phyloP scores from a whole-genome alignment of 225 moss, liverwort and hornwort genomes.

The Bryum argenteum region DNA sequence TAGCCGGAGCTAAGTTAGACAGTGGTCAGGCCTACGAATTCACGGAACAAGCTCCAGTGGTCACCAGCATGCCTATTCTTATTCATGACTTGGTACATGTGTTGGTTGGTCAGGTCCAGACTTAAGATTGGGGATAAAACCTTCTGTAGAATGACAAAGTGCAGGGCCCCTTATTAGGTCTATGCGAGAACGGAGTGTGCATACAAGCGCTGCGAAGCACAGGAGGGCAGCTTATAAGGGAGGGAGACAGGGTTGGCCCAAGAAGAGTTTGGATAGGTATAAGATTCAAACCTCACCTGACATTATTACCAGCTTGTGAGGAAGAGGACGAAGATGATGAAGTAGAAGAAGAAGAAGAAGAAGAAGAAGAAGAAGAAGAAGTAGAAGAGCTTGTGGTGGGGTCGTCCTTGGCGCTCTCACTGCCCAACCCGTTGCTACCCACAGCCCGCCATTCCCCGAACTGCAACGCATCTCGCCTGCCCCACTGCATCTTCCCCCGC shows the following conservation, averaged over 20 bases:
- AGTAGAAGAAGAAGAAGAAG: too few relatives aligned
- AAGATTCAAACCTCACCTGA: conserved; percentile 32
- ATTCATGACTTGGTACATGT: background rate
- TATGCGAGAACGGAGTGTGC: background rate
- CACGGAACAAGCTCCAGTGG: conserved; percentile 12
- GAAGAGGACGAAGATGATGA: conserved; percentile 6
- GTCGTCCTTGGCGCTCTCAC: conserved; percentile 32
- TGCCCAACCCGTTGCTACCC: conserved; percentile 39
- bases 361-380: conserved; percentile 7
- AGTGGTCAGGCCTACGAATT: background rate
- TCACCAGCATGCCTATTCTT: background rate
- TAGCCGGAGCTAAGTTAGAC: background rate
- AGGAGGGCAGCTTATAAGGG: background rate
- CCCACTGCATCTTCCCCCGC: conserved; percentile 53
- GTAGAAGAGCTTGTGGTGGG: conserved; percentile 30
- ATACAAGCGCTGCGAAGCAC: background rate
- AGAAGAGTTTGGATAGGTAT: background rate
- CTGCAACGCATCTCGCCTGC: conserved; percentile 28
- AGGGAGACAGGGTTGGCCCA: background rate
- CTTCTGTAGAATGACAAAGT: background rate
- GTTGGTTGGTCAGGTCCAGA: background rate
- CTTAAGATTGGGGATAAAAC: background rate
- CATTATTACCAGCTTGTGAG: conserved; percentile 30
- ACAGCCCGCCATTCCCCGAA: conserved; percentile 35
- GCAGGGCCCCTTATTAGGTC: background rate